Base-by-base conservation (phyloP, 306 rosid genomes). In the Chamaecrista fasciculata region DNA sequence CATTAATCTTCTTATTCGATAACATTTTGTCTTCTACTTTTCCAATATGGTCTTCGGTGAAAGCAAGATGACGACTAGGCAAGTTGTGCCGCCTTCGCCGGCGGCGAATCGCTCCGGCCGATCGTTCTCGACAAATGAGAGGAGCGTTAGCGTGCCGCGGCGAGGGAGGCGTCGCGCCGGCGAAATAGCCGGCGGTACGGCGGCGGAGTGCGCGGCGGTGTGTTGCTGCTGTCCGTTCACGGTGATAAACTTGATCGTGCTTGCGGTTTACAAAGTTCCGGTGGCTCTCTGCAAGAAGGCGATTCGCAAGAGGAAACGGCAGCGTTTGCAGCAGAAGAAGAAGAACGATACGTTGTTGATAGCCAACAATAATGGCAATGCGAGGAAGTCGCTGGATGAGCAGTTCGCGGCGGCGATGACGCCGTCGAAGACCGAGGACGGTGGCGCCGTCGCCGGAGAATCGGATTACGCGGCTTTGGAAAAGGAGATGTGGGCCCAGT, bases 151-250 rank as follows among this genome's bases (percentile, higher is more conserved):
- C n/a, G 51, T 6, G 36, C 57, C 0, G 23, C 37, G 61, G 62
- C 62, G 65, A 2, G 68, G 62, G 44, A 86, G 43, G 15, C 77
- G 77, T 0, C 75, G 83, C 5, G 73, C 75, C 2, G 85, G 91
- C 0, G 97, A 90, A 68, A 36, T 80, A 0, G 96, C 89, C 0
- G 98, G 98, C 0, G 78, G 81, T 0, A 40, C 85, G 3, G 82
- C 97, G n/a, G 98, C 96, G 0, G 94, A 82, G 33, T 90, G 98
- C 66, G 76, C 97, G 11, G 96, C 91, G 2, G 80, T 93, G 7
- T 86, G 86, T 26, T 93, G 98, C 48, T 93, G 98, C 70, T 86
- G 77, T 49, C 98, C 97, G 2, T 90, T 83, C 77, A 31, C 85
- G n/a, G 40, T 90, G 29, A 20, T 93, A 75, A 68, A 93, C 57